Evolutionary conservation across 768 basidiomycete genomes (phyloP), one percentile per base, ranked within the genome.

Genomic region (Pulveroboletus frians): DNA sequence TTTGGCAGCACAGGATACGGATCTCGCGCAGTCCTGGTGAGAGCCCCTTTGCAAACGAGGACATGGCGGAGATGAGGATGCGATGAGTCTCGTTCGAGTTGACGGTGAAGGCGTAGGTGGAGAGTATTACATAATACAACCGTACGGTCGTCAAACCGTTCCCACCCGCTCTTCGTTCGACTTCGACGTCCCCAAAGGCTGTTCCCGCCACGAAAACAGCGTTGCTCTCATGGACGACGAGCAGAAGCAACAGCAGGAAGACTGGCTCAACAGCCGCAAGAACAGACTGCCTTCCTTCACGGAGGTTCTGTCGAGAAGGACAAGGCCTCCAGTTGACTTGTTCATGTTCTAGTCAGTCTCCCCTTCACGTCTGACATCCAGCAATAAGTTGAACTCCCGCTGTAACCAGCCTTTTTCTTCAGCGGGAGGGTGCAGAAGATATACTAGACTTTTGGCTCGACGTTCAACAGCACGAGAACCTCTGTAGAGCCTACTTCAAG

Each of bases 361-460:
- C 4, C 15, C 39, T 21, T 46, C 38, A 9, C 36, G 5, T 40
- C 34, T 37, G 18, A 2, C 48, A 1, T 27, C 20, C n/a, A 14
- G 32, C 8, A 3, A 23, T 17, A 14, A 36, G 20, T 42, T 62
- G 40, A 67, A n/a, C 9, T 37, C 17, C 14, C 14, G 14, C 50
- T 39, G 7, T 23, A 15, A 29, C 20, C 55, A 96, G 95, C 70
- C 79, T 97, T 52, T 98, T 97, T 68, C 74, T 99, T 31, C 95
- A 98, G 66, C 82, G 92, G 31, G 95, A 99, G 70, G 90, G 92
- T 21, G 83, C 91, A 47, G 95, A 98, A 65, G 96, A 99, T 67
- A 88, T 93, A 42, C 73, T 99, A 39, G 96, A 99, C 67, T 98
- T 98, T 61, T 98, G 95, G 94, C 80, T 99, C 26, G 96, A 99